These are phyloP conservation scores for Tetracladium marchalianum DNA, from an alignment of 495 filamentous ascomycete species.

Conservation along the genomic window DNA sequence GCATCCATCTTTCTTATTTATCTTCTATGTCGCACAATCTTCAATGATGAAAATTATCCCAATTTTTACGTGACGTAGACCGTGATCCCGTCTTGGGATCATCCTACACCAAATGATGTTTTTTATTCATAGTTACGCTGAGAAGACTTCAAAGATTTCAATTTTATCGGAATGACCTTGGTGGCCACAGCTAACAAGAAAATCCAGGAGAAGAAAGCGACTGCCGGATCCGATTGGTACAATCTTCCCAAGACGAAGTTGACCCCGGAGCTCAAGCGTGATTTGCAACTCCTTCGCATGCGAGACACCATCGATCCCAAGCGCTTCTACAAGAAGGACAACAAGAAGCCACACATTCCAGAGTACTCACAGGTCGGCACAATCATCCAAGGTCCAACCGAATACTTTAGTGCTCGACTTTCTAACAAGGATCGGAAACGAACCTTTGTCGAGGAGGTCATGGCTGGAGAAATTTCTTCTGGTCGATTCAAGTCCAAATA, in stretches of 20 bases:
- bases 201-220: conserved; percentile 31
- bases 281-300: conserved; percentile 81
- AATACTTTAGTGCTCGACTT: conserved; percentile 71
- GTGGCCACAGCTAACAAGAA: conserved; percentile 16
- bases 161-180: conserved; percentile 16
- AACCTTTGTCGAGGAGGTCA: conserved; percentile 82
- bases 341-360: conserved; percentile 51
- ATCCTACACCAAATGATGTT: conserved; percentile 52
- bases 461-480: conserved; percentile 51
- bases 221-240: conserved; percentile 62
- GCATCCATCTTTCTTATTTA: conserved; percentile 11
- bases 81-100: conserved; percentile 67
- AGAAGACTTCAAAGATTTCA: conserved; percentile 29
- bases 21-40: conserved; percentile 14
- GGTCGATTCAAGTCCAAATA: conserved; percentile 63
- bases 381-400: conserved; percentile 79
- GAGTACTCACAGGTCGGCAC: conserved; percentile 84
- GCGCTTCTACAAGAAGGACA: conserved; percentile 75
- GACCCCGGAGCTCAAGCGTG: conserved; percentile 75
- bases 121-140: conserved; percentile 99
- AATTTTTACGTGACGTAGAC: conserved; percentile 54
- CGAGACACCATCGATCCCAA: conserved; percentile 82
- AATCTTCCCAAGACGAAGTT: conserved; percentile 74
- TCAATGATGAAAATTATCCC: conserved; percentile 62
- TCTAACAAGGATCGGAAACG: conserved; percentile 79